Base-by-base conservation (phyloP, 2,329 filamentous ascomycete genomes). In the Macrophomina phaseolina region DNA sequence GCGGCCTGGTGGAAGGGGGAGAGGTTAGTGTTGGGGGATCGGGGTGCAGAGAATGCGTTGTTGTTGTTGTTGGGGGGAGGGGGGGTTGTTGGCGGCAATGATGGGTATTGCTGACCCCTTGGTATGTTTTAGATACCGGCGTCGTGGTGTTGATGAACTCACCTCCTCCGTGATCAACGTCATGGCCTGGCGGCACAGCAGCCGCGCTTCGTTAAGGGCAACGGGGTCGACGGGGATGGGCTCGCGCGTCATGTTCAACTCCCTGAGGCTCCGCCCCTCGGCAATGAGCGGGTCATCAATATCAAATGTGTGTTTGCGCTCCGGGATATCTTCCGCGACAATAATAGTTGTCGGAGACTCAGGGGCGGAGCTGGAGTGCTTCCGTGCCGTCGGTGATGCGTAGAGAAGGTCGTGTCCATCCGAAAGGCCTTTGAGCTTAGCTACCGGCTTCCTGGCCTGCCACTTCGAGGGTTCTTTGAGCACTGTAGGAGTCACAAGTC, bases 151-250 rank as follows among this genome's bases (percentile, higher is more conserved):
- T 28, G n/a, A 11, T 18, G 6, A 5, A 71, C 70, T 67, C 28
- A 46, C 55, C 56, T 76, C 73, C 65, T 76, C 73, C 5, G 71
- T 75, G 60, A 76, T 75, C 55, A 76, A 61, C 2, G 74, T 76
- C 72, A 76, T 74, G 1, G 74, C 73, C 62, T 75, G 72, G 28
- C 74, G 67, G 63, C 73, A 76, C 2, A 74, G 67, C 49, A 76
- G 49, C 1, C 71, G 56, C 16, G 74, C 73, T 64, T 76, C 73
- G 58, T 74, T 75, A 53, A 76, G 65, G 3, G 70, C 72, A 2
- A 72, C 67, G 5, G 73, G 70, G 45, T 76, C 74, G 5, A 74
- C 70, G 6, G 72, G 70, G 46, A 75, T 74, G 1, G 72, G 69
- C 48, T 73, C 73, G 3, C 66, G 64, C 3, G 67, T 65, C 23